These are phyloP conservation scores for Kodamaea sagamina DNA, from an alignment of 805 yeast species.

Conservation along the genomic window DNA sequence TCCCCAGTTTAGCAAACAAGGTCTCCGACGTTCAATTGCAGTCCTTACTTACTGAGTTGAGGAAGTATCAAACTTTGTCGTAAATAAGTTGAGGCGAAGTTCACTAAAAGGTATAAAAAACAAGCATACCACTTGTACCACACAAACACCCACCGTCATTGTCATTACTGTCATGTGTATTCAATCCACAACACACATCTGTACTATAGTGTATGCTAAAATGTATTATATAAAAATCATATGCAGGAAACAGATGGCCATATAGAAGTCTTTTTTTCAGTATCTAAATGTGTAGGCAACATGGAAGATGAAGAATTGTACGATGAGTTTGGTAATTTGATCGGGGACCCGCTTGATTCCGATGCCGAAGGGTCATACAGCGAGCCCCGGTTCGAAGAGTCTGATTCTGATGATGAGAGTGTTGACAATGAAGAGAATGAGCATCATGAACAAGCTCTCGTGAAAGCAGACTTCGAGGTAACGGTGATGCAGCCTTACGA, in stretches of 20 bases:
- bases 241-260: conserved; percentile 9
- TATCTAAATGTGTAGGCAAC: not conserved
- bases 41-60: conserved; percentile 81
- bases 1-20: conserved; percentile 82
- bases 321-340: conserved; percentile 78
- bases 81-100: not conserved
- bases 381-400: too few species aligned
- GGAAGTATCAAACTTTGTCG: conserved; percentile 52
- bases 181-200: not conserved
- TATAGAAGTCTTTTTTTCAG: not conserved
- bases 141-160: not conserved
- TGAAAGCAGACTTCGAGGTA: conserved; percentile 41
- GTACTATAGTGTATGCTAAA: conserved; percentile 6
- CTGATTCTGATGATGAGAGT: conserved; percentile 10
- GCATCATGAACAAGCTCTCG: conserved; percentile 12
- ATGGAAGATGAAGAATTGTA: conserved; percentile 60
- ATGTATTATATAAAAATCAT: conserved; percentile 7
- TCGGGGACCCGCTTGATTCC: conserved; percentile 53
- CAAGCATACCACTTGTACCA: not conserved
- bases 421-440: conserved; percentile 7
- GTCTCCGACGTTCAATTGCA: conserved; percentile 86
- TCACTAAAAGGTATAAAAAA: not conserved
- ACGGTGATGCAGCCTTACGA: conserved; percentile 45
- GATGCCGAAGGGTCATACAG: conserved; percentile 37
- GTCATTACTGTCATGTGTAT: not conserved